Evolutionary conservation across 2,329 filamentous ascomycete genomes (phyloP).

Genomic region (Ilyonectria sp.): DNA sequence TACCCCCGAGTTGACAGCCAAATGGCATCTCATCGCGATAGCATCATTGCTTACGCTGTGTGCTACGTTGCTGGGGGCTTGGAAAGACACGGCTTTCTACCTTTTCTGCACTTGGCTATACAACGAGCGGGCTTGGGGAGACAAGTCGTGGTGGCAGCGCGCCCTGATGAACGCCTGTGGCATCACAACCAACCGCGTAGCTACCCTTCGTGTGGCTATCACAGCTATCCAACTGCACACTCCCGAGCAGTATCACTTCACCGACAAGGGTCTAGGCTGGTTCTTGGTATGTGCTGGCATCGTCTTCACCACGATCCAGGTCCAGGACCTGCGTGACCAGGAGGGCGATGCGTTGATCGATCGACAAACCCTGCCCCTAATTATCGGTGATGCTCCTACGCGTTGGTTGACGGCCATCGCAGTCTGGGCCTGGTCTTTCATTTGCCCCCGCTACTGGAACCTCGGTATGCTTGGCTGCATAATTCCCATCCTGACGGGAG

Average conservation of each 20-base stretch:
- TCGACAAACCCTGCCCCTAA: conserved; percentile 42
- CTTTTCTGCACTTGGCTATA: conserved; percentile 56
- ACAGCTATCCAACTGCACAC: conserved; percentile 12
- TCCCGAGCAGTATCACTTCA: conserved; percentile 28
- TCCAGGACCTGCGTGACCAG: conserved; percentile 45
- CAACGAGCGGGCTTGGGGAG: conserved; percentile 55
- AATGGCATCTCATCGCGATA: conserved; percentile 44
- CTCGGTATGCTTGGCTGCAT: conserved; percentile 23
- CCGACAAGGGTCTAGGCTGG: conserved; percentile 37
- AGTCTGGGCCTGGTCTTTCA: conserved; percentile 37
- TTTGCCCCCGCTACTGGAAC: conserved; percentile 38
- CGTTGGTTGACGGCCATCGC: conserved; percentile 38
- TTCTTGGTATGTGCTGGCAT: conserved; percentile 37
- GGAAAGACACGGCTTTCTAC: conserved; percentile 49
- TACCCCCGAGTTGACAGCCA: conserved; percentile 42
- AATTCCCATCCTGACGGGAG: conserved; percentile 16
- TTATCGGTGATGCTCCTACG: conserved; percentile 40
- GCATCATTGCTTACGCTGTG: conserved; percentile 41
- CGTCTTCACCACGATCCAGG: conserved; percentile 46
- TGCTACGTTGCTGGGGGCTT: conserved; percentile 39
- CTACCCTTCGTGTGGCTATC: conserved; percentile 35
- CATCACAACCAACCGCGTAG: conserved; percentile 42
- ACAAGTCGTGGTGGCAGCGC: conserved; percentile 49
- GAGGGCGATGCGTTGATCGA: conserved; percentile 43
- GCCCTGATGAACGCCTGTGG: conserved; percentile 42